Conservation (phyloP, 805 yeast species). For the Kodamaea jinghongensis region DNA sequence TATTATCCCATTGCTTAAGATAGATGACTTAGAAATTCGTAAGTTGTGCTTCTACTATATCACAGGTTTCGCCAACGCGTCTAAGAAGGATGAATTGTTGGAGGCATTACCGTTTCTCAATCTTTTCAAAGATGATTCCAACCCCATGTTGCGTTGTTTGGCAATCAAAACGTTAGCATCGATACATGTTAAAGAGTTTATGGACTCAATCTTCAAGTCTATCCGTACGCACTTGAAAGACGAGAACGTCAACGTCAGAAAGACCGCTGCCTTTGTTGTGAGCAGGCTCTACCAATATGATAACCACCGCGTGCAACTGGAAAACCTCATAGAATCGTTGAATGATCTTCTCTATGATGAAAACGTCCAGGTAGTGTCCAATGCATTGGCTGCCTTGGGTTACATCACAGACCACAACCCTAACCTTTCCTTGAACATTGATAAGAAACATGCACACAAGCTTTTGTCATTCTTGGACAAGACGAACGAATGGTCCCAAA, state of each 20-base stretch:
- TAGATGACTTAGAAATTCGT: constrained; percentile 15
- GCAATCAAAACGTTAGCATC: constrained; percentile 64
- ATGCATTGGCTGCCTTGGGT: constrained; percentile 66
- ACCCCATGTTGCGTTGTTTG: constrained; percentile 53
- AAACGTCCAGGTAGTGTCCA: constrained; percentile 60
- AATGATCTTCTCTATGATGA: constrained; percentile 55
- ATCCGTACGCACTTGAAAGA: constrained; percentile 40
- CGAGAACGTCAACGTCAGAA: constrained; percentile 58
- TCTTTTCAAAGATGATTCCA: constrained; percentile 48
- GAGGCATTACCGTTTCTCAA: constrained; percentile 55
- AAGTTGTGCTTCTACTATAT: constrained; percentile 65
- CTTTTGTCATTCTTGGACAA: constrained; percentile 34
- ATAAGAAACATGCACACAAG: constrained; percentile 39
- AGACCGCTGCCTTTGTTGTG: constrained; percentile 66
- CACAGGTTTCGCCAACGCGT: constrained; percentile 55
- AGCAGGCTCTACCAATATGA: constrained; percentile 64
- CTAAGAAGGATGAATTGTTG: constrained; percentile 50
- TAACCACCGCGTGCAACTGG: constrained; percentile 41
- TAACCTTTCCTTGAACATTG: constrained; percentile 52
- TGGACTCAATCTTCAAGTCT: constrained; percentile 43
- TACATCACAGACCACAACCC: constrained; percentile 60
- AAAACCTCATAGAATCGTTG: constrained; percentile 45
- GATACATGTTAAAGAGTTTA: constrained; percentile 52
- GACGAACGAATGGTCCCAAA: constrained; percentile 71
- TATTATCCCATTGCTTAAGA: constrained; percentile 12